A percentile compares a stretch with the other conserved stretches of the same genome.
Conservation (phyloP, 768 basidiomycete genomes). For the Lentinula detonsa region DNA sequence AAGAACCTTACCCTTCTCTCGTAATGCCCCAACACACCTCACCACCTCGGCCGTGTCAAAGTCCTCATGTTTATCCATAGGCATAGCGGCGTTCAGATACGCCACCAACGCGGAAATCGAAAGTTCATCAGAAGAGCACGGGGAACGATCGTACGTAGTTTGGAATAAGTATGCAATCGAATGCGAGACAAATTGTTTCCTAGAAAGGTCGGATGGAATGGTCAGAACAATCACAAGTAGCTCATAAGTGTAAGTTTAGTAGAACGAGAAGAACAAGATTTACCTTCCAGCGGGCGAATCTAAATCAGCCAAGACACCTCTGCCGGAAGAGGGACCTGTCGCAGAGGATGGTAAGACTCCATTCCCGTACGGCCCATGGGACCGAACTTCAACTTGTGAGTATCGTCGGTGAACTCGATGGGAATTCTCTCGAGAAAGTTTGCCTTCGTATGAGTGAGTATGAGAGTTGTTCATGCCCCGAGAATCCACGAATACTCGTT, state of each 20-base stretch:
- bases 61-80: conserved; percentile 74
- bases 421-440: background rate
- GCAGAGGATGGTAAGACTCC: background rate
- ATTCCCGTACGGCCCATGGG: background rate
- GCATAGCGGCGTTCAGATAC: conserved; percentile 73
- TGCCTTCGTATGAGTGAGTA: background rate
- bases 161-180: conserved; percentile 61
- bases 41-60: conserved; percentile 74
- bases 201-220: conserved; percentile 16
- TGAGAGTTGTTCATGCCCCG: background rate
- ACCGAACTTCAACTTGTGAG: background rate
- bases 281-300: background rate
- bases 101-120: conserved; percentile 62
- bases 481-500: background rate
- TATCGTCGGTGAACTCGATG: background rate
- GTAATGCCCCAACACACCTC: conserved; percentile 36
- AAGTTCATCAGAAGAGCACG: conserved; percentile 46
- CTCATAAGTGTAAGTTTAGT: background rate
- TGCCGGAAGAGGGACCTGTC: background rate
- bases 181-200: conserved; percentile 52
- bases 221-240: conserved; percentile 1
- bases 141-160: conserved; percentile 52
- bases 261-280: background rate
- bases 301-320: conserved; percentile 3
- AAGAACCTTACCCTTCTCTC: conserved; percentile 40